phyloP scores from a whole-genome alignment of 2,329 filamentous ascomycete species.

The Aspergillus fijiensis region DNA sequence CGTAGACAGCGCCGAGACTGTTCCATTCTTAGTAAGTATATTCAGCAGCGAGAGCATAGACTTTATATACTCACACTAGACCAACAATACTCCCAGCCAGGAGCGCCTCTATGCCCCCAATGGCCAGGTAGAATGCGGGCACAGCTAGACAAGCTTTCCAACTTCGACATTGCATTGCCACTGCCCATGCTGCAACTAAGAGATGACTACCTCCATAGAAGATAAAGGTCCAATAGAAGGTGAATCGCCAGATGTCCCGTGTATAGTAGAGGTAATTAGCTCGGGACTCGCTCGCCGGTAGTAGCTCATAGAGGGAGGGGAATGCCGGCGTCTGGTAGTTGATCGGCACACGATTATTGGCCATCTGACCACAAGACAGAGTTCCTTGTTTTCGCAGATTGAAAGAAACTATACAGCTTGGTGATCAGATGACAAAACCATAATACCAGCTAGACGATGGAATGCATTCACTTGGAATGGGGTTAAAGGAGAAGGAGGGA shows the following conservation, averaged over 20 bases:
- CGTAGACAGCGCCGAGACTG: slow-evolving; percentile 77
- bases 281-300: slow-evolving; percentile 57
- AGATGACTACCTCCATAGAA: slow-evolving; percentile 75
- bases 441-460: slow-evolving; percentile 9
- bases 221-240: slow-evolving; percentile 80
- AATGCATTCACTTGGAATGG: not conserved
- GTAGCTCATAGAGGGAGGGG: slow-evolving; percentile 77
- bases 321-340: slow-evolving; percentile 71
- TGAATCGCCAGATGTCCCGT: slow-evolving; percentile 81
- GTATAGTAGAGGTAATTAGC: slow-evolving; percentile 69
- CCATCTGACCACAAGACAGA: slow-evolving; percentile 20
- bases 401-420: not conserved
- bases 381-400: slow-evolving; percentile 5
- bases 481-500: not conserved
- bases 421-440: slow-evolving; percentile 1
- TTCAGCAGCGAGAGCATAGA: not conserved
- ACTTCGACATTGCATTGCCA: slow-evolving; percentile 63
- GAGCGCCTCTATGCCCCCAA: slow-evolving; percentile 74
- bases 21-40: slow-evolving; percentile 10
- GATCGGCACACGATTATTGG: slow-evolving; percentile 48
- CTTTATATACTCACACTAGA: slow-evolving; percentile 61
- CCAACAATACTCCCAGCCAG: slow-evolving; percentile 80
- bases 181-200: slow-evolving; percentile 67
- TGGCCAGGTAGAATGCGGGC: slow-evolving; percentile 67
- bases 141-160: slow-evolving; percentile 63